phyloP scores from a whole-genome alignment of 306 rosid species.

The Trifolium fragiferum region DNA sequence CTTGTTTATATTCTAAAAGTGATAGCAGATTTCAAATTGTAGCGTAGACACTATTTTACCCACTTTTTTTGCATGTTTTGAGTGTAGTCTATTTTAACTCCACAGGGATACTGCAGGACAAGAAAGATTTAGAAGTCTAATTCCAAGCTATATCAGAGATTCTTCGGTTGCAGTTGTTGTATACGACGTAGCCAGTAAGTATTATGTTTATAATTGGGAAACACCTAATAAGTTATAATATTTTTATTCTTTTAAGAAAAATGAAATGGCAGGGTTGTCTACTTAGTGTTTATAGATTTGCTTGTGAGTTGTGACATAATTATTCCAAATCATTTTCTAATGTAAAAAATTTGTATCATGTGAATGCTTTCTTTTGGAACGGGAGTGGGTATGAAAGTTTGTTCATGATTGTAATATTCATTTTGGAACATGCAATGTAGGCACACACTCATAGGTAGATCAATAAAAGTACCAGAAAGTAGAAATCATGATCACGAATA shows the following conservation, averaged over 20 bases:
- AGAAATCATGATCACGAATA: neutral
- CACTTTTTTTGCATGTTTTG: conserved; percentile 21
- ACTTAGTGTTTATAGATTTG: neutral
- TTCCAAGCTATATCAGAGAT: conserved; percentile 98
- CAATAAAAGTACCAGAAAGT: neutral
- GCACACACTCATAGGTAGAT: neutral
- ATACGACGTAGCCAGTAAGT: conserved; percentile 91
- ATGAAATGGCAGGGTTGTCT: neutral
- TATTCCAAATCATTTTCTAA: conserved; percentile 12
- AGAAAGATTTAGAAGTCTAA: conserved; percentile 97
- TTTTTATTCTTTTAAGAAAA: conserved; percentile 8
- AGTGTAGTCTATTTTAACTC: conserved; percentile 25
- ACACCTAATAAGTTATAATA: too few species aligned
- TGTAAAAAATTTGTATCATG: neutral
- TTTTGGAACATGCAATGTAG: conserved; percentile 2
- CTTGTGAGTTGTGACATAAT: conserved; percentile 9
- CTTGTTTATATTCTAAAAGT: neutral
- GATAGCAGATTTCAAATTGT: neutral
- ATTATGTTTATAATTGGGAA: neutral
- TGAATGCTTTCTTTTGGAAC: neutral
- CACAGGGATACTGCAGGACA: conserved; percentile 99
- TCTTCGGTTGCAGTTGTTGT: conserved; percentile 94
- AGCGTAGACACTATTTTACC: neutral
- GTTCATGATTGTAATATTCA: neutral
- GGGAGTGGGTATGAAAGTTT: too few species aligned